Evolutionary conservation across 257 asterid species (phyloP), one percentile per base, ranked within the genome.

Genomic region (Cruciata laevipes): DNA sequence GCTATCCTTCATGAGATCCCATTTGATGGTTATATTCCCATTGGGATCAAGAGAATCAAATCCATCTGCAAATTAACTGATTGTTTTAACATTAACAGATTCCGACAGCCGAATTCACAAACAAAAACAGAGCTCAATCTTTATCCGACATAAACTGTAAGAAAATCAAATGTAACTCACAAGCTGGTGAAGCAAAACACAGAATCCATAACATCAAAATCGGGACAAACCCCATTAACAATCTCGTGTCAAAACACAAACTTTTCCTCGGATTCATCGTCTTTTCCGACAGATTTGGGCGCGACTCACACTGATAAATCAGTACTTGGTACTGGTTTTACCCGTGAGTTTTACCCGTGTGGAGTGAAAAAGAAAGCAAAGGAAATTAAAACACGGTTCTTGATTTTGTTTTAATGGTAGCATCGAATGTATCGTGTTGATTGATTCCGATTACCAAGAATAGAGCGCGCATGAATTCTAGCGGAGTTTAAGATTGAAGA

Each of bases 31-130:
- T 64, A 90, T 71, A 81, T 88, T 85, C 42, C 96, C 96, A 60
- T 75, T 70, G 5, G 97, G 97, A 80, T 90, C 97, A 86, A 90
- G 65, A 30, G 89, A 76, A 77, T 88, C 97, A 69, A 82, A 90
- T 18, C 87, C 90, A 83, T 81, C 97, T 88, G 96, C 96, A 86
- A 67, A 64, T 65, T 66, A 80, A 81, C 86, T 83, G 83, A 83
- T 77, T 68, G 67, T 79, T 78, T 79, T 79, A 78, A 76, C 78
- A 83, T 88, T 79, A 76, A 59, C 65, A 71, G 71, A 61, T 30
- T 51, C 51, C 49, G 37, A 37, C 33, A 8, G 44, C 40, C 60
- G 44, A 63, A n/a, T 53, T 5, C 40, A 73, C 7, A 16, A 4
- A 42, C 32, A 51, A 21, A 25, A 53, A 53, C 27, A 53, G 60